phyloP scores from a whole-genome alignment of 148 eudicot genomes.

The Vaccinium macrocarpon region DNA sequence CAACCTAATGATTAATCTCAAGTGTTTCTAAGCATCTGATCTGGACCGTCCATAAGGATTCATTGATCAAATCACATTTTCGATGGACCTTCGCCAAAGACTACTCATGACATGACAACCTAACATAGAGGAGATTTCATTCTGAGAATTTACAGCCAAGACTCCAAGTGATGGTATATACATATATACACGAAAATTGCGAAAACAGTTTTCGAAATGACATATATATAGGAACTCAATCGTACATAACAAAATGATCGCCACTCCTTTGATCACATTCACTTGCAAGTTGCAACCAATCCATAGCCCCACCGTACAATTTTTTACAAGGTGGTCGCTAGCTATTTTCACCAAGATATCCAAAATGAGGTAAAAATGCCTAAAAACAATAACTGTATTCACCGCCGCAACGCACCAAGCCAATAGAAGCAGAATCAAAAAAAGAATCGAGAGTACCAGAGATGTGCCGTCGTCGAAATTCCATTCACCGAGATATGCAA shows the following conservation, averaged over 20 bases:
- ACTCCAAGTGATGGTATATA: too few relatives aligned
- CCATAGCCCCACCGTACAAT: slow-evolving; percentile 8
- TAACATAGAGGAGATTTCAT: neutral
- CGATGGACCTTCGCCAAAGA: neutral
- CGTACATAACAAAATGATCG: neutral
- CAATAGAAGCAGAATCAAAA: slow-evolving; percentile 14
- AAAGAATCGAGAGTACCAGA: neutral
- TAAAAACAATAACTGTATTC: slow-evolving; percentile 1
- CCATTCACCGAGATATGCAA: neutral
- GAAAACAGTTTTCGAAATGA: neutral
- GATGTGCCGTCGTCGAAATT: neutral
- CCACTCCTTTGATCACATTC: neutral
- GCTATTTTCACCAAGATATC: neutral
- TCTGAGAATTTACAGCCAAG: neutral
- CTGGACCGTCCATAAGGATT: neutral
- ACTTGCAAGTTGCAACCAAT: slow-evolving; percentile 8
- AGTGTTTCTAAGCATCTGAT: neutral
- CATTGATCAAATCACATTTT: neutral
- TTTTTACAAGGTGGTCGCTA: slow-evolving; percentile 5
- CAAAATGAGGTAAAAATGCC: neutral
- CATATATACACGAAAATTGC: neutral
- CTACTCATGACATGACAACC: neutral
- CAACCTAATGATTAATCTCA: neutral
- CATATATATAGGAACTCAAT: neutral
- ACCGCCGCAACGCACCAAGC: neutral